Evolutionary conservation across 2,329 filamentous ascomycete genomes (phyloP), one percentile per base, ranked within the genome.

Genomic region (Colletotrichum sidae): DNA sequence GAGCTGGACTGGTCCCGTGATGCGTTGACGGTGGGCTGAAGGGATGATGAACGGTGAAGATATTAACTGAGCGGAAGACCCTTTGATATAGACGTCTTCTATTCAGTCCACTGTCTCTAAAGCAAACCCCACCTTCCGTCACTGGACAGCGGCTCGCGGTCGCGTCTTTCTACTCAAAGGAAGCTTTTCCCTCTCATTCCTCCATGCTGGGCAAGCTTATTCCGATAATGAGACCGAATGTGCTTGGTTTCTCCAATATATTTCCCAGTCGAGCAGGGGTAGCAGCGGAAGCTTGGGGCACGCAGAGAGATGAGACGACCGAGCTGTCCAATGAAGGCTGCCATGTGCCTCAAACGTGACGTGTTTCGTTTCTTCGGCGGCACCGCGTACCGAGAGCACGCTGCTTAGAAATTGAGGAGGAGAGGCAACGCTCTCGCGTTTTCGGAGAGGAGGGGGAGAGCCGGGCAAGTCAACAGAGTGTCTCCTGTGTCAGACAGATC

Each of bases 311-410:
- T 62, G 25, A 13, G 62, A 65, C 56, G 62, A 62, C 52, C 58
- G 58, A 53, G 41, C 33, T 53, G 33, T 15, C 62, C 62, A 62
- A 62, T 62, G 12, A 35, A 33, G 49, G 13, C 6, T 47, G 46
- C 13, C 25, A n/a, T 10, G 12, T 25, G 15, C 37, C 58, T 53
- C 62, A 62, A 65, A 65, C 62, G 15, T 56, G 62, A 8, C 62
- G 35, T 65, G 62, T 65, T 65, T 65, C 62, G 58, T 65, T 65
- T 65, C 47, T 53, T 65, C 62, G 62, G 62, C 46, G 51, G 45
- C 58, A 56, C 59, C 15, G 15, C 42, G 42, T 56, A 65, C 62
- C 62, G 62, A 62, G 17, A 33, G 12, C n/a, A 13, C 34, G 11
- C 17, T 55, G 62, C 62, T 62, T 62, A 62, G 39, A 62, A 62